Evolutionary conservation across 2,329 filamentous ascomycete species (phyloP), one percentile per base, ranked within the genome.

Genomic region (Elsinoe batatas): DNA sequence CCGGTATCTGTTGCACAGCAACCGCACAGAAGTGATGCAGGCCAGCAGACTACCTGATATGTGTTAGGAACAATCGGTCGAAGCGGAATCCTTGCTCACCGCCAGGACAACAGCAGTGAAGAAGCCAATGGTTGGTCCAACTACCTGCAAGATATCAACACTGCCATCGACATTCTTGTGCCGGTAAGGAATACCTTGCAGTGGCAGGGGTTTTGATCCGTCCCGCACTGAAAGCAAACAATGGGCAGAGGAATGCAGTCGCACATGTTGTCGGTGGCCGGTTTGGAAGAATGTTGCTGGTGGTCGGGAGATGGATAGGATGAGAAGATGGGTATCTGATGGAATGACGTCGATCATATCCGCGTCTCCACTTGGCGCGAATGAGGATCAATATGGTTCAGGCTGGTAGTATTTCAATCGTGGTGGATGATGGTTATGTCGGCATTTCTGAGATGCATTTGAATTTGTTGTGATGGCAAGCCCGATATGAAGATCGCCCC

Each of bases 81-180:
- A 22, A 17, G 20, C 18, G 4, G 4, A 15, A 42, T 7, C 8
- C 10, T n/a, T n/a, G 26, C 60, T 15, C 59, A 63, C 62, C 30
- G 68, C 68, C 59, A 68, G 63, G 20, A 64, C 60, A 26, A 70
- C 61, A 11, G 62, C 65, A 15, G 64, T 60, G 7, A 65, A 50
- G 60, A 70, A 70, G 11, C 68, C 68, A 3, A 69, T 59, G 5
- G 68, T 70, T n/a, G 68, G 68, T 10, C 68, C 68, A 6, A 70
- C 68, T 7, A 70, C 40, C 53, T 55, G 53, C 11, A 8, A 13
- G 15, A 30, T 4, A 18, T 46, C 30, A 40, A 22, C 17, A 26
- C 22, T 35, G 40, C 3, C 5, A 6, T 35, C 17, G 26, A 18
- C 22, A 8, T 6, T 10, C 3, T 10, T 44, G 12, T 44, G 40